These are phyloP conservation scores for Colletotrichum sp. DNA, from an alignment of 2,329 filamentous ascomycete species.

Conservation along the genomic window DNA sequence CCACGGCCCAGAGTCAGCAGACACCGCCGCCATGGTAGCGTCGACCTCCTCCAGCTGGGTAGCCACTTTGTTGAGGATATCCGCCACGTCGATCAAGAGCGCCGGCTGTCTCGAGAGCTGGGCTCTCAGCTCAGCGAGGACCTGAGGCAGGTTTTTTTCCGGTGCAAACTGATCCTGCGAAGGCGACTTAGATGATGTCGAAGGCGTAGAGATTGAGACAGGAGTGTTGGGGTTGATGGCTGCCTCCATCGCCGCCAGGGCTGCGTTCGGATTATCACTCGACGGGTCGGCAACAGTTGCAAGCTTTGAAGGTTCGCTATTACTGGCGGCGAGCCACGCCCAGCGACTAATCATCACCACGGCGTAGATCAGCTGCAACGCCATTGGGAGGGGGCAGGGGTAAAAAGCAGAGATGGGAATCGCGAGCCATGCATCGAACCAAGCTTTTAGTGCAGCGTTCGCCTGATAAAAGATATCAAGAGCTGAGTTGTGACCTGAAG, in stretches of 20 bases:
- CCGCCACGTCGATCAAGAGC: slow-evolving; percentile 48
- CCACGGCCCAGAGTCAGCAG: slow-evolving; percentile 35
- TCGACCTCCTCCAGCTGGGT: slow-evolving; percentile 49
- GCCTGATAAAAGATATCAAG: slow-evolving; percentile 57
- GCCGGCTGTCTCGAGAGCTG: slow-evolving; percentile 49
- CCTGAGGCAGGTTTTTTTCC: slow-evolving; percentile 36
- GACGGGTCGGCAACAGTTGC: background rate
- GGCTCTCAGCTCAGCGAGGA: slow-evolving; percentile 44
- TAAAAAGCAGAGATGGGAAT: slow-evolving; percentile 49
- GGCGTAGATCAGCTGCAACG: slow-evolving; percentile 54
- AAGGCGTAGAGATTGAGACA: background rate
- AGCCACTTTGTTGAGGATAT: slow-evolving; percentile 46
- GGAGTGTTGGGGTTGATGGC: slow-evolving; percentile 1
- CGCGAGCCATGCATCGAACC: slow-evolving; percentile 54
- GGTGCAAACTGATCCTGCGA: background rate
- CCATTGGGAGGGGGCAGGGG: slow-evolving; percentile 49
- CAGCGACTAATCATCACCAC: slow-evolving; percentile 56
- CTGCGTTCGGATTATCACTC: background rate
- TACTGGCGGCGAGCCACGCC: slow-evolving; percentile 47
- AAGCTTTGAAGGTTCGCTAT: background rate
- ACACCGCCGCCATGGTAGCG: slow-evolving; percentile 34
- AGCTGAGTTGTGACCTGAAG: slow-evolving; percentile 42
- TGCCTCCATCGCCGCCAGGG: slow-evolving; percentile 6
- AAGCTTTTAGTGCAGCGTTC: slow-evolving; percentile 49
- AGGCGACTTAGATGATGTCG: background rate